Base-by-base conservation (phyloP, 208 protist genomes). In the Trypanosoma cruzi region DNA sequence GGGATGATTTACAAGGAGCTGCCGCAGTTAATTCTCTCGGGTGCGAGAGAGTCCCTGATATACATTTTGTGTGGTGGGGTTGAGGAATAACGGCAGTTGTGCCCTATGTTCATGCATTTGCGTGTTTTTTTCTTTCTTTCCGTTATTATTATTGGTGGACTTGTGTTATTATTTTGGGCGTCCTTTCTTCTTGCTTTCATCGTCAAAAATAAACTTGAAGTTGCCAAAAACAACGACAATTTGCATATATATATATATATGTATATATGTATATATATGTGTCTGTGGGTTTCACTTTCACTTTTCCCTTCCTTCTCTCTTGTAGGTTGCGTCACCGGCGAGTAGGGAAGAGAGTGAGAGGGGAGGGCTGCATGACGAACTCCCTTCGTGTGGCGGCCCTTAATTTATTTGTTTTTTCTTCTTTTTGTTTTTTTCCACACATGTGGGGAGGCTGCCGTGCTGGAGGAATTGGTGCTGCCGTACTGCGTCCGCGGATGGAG, bases 1-100 rank as follows among this genome's bases (percentile, higher is more conserved):
- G 42, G 64, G 7, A 74, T 74, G 22, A 48, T 83, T n/a, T 77
- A 85, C 31, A 44, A 28, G 29, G 54, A 63, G 54, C 50, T 67
- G 8, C 34, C 62, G 32, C n/a, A 57, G 28, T 40, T 64, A 36
- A 32, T 67, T 3, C 37, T 75, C 18, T 44, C 61, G 0, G 20
- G 52, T 36, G 36, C 40, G 7, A 65, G 28, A 34, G 34, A 28
- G 5, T 37, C 57, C 7, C 11, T 72, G 28, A 22, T 26, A 34
- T 71, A n/a, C 11, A n/a, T 71, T 29, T 37, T 71, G 8, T 22
- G 10, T 32, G 54, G 40, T n/a, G 36, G 37, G 2, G 20, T 14
- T 22, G 16, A 50, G 18, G n/a, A 64, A 20, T 40, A 46, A 31
- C 4, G 1, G 11, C 48, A 24, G 6, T 2, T 58, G 26, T 63